Conservation (phyloP, 2,329 filamentous ascomycete species). For the Microcyclospora pomicola region DNA sequence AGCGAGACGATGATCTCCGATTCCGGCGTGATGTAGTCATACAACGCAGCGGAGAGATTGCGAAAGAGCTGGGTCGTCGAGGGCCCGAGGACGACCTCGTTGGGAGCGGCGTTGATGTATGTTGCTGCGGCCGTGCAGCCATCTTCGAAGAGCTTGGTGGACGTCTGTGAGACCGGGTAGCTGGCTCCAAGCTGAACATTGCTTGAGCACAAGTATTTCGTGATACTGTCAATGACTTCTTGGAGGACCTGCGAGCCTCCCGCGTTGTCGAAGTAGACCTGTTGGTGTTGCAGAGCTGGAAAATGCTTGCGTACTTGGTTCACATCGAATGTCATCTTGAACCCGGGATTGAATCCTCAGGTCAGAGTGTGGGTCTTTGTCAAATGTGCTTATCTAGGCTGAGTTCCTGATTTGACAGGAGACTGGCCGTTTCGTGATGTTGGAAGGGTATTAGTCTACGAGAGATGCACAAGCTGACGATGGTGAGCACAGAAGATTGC, state of each 20-base stretch:
- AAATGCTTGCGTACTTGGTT: conserved; percentile 45
- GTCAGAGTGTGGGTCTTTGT: too few relatives aligned
- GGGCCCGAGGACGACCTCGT: conserved; percentile 58
- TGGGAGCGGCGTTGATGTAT: conserved; percentile 53
- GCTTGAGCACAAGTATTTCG: conserved; percentile 49
- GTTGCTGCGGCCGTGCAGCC: conserved; percentile 52
- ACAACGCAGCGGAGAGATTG: conserved; percentile 48
- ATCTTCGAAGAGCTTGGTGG: conserved; percentile 44
- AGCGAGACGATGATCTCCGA: conserved; percentile 51
- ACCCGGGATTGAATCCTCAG: too few relatives aligned
- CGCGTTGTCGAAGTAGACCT: conserved; percentile 66
- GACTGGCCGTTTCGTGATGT: too few relatives aligned
- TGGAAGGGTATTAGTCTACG: too few relatives aligned
- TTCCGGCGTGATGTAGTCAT: conserved; percentile 41
- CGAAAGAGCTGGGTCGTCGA: conserved; percentile 66
- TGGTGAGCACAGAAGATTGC: too few relatives aligned
- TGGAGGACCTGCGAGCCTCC: conserved; percentile 56
- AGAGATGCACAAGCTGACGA: too few relatives aligned
- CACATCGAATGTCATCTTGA: conserved; percentile 36
- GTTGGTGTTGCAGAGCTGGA: conserved; percentile 51
- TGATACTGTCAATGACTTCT: conserved; percentile 53
- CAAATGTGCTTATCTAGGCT: too few relatives aligned
- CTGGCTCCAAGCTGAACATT: conserved; percentile 67
- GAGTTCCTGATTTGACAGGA: too few relatives aligned
- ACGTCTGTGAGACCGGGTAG: conserved; percentile 46